Evolutionary conservation across 805 yeast species (phyloP).

Genomic region (Alloascoidea hylecoeti): DNA sequence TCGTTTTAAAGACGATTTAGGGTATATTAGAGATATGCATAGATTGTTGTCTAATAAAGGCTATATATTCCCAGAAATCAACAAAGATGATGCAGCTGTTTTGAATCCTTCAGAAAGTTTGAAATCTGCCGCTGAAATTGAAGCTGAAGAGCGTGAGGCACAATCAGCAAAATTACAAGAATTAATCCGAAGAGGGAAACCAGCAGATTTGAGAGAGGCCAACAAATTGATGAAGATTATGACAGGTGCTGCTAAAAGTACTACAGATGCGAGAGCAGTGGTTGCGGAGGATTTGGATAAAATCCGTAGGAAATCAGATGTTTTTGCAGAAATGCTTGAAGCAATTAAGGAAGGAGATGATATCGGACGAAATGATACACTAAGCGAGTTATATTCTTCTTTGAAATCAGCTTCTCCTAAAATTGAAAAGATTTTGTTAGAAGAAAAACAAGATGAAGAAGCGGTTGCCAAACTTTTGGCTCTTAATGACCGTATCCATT

Average conservation of each 20-base stretch:
- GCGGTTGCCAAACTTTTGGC: slow-evolving; percentile 50
- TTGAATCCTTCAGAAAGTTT: slow-evolving; percentile 79
- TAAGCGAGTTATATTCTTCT: slow-evolving; percentile 62
- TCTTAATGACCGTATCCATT: slow-evolving; percentile 65
- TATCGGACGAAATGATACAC: slow-evolving; percentile 46
- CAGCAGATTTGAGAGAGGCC: slow-evolving; percentile 91
- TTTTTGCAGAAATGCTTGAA: slow-evolving; percentile 75
- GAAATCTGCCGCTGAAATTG: slow-evolving; percentile 81
- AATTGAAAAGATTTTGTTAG: slow-evolving; percentile 69
- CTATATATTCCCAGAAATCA: slow-evolving; percentile 83
- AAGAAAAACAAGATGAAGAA: slow-evolving; percentile 55
- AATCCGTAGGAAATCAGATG: slow-evolving; percentile 72
- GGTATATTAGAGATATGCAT: slow-evolving; percentile 92
- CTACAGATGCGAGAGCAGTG: slow-evolving; percentile 60
- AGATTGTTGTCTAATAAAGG: slow-evolving; percentile 82
- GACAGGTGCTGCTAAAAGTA: slow-evolving; percentile 91
- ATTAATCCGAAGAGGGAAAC: slow-evolving; percentile 87
- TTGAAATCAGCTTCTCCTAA: slow-evolving; percentile 80
- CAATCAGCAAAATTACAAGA: slow-evolving; percentile 94
- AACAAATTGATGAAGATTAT: slow-evolving; percentile 92
- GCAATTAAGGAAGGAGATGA: slow-evolving; percentile 20
- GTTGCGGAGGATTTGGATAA: slow-evolving; percentile 76
- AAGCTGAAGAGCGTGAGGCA: slow-evolving; percentile 83
- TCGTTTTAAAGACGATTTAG: slow-evolving; percentile 81
- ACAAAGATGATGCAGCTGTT: slow-evolving; percentile 84